A percentile compares a stretch with the other conserved stretches of the same genome.
These are phyloP conservation scores for Saccharomycopsis lassenensis DNA, from an alignment of 805 yeast species.

Conservation along the genomic window DNA sequence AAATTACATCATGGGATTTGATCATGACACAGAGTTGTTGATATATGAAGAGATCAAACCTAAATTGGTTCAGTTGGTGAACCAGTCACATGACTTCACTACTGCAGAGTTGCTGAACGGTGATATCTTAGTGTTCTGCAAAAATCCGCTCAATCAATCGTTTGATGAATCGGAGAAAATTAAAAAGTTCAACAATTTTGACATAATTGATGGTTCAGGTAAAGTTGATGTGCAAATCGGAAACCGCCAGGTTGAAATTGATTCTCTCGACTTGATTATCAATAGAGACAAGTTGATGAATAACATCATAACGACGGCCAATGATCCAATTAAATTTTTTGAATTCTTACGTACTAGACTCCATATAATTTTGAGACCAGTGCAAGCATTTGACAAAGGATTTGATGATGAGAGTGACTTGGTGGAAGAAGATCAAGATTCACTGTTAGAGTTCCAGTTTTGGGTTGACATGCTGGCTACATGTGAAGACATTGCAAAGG, in stretches of 20 bases:
- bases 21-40: conserved; percentile 25
- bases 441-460: conserved; percentile 30
- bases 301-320: conserved; percentile 6
- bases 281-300: conserved; percentile 16
- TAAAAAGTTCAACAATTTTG: conserved; percentile 3
- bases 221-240: not conserved
- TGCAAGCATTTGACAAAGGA: conserved; percentile 35
- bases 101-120: conserved; percentile 55
- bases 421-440: conserved; percentile 17
- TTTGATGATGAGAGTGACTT: conserved; percentile 19
- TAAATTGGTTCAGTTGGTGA: conserved; percentile 36
- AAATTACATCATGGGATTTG: conserved; percentile 31
- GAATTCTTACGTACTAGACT: conserved; percentile 47
- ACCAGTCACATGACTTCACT: conserved; percentile 32
- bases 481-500: conserved; percentile 50
- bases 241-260: not conserved
- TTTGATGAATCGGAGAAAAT: conserved; percentile 14
- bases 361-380: conserved; percentile 42
- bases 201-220: conserved; percentile 1
- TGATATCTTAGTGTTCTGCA: conserved; percentile 46
- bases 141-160: conserved; percentile 23
- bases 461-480: conserved; percentile 58
- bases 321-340: conserved; percentile 32
- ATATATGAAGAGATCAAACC: conserved; percentile 55
- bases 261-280: conserved; percentile 3